These are phyloP conservation scores for Pistacia integerrima DNA, from an alignment of 345 rosid species.

Conservation along the genomic window DNA sequence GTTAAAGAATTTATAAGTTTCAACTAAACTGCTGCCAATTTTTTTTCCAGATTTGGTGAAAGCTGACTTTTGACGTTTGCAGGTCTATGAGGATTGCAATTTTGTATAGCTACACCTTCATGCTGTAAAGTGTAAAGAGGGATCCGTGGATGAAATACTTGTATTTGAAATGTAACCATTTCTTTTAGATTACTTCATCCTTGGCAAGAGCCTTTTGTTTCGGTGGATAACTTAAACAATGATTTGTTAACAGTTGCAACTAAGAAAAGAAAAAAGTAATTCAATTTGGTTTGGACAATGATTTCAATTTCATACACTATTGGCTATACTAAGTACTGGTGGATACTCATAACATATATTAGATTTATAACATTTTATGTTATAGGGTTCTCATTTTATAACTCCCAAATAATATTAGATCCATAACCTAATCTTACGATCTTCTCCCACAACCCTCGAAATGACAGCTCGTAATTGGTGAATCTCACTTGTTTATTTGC, in stretches of 20 bases:
- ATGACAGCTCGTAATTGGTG: too few species aligned
- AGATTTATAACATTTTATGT: too few species aligned
- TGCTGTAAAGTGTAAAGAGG: slow-evolving; percentile 10
- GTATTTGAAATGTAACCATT: neutral
- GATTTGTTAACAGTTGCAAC: neutral
- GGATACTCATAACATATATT: neutral
- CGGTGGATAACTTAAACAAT: neutral
- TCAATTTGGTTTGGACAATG: neutral
- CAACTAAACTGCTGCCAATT: neutral
- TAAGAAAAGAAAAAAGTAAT: neutral
- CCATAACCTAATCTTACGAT: too few species aligned
- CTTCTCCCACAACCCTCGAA: too few species aligned
- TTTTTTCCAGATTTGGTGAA: neutral
- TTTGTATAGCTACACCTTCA: slow-evolving; percentile 30
- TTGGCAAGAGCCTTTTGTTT: neutral
- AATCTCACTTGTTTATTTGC: too few species aligned
- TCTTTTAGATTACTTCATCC: neutral
- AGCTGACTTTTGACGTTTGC: slow-evolving; percentile 10
- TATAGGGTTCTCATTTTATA: too few species aligned
- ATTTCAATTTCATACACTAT: neutral
- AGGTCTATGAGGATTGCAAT: slow-evolving; percentile 31
- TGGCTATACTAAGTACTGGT: neutral
- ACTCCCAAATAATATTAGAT: neutral
- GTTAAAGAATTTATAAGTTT: neutral
- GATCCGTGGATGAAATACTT: neutral